These are phyloP conservation scores for Aureobasidium musti DNA, from an alignment of 2,329 filamentous ascomycete genomes.

Conservation along the genomic window DNA sequence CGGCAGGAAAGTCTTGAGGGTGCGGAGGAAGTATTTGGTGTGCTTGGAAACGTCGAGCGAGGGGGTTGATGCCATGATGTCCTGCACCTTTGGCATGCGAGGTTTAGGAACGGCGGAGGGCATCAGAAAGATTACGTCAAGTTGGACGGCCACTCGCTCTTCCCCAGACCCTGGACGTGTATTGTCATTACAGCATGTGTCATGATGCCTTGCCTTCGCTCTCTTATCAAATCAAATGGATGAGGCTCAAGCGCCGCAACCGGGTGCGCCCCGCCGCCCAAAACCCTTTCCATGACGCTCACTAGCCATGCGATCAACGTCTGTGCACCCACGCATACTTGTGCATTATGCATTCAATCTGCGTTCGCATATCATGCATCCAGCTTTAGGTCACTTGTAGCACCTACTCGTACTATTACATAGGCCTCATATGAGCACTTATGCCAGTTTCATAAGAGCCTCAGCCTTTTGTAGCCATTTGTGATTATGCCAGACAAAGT, in stretches of 20 bases:
- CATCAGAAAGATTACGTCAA: background rate
- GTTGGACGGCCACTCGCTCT: background rate
- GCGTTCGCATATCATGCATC: no score
- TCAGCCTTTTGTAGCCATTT: no score
- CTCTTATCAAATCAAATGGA: constrained; percentile 7
- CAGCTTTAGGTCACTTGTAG: no score
- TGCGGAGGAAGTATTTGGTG: constrained; percentile 84
- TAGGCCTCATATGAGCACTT: no score
- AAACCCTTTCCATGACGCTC: constrained; percentile 22
- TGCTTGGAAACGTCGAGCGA: constrained; percentile 29
- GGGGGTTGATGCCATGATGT: constrained; percentile 14
- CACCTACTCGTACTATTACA: no score
- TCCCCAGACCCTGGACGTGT: constrained; percentile 7
- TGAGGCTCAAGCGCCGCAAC: constrained; percentile 13
- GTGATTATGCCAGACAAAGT: no score
- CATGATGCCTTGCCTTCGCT: background rate
- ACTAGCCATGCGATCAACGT: background rate
- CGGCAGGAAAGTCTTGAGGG: constrained; percentile 78
- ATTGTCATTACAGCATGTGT: background rate
- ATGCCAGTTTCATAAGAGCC: no score
- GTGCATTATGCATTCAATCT: background rate
- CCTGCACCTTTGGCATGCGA: constrained; percentile 8
- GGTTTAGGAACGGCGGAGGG: background rate
- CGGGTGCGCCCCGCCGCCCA: background rate
- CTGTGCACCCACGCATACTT: constrained; percentile 6